Base-by-base conservation (phyloP, 1,284 basidiomycete species). In the Exobasidium rhododendri region DNA sequence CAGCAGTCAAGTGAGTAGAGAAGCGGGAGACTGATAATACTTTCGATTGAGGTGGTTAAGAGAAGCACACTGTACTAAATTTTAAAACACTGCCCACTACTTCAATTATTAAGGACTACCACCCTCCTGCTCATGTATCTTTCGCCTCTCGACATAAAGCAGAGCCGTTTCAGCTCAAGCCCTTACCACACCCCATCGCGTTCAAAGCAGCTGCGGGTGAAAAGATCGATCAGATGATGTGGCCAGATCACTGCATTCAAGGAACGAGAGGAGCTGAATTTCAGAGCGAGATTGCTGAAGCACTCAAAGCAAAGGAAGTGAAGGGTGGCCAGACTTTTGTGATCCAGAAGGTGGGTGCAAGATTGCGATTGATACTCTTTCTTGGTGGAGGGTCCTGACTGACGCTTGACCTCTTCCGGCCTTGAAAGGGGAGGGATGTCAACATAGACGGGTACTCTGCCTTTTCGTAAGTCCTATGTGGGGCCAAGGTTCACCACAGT, bases 231-330 rank as follows among this genome's bases (percentile, higher is more conserved):
- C 83, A 84, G 65, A 82, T 82, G 50, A 79, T 87, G 14, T 88
- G 86, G 86, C 86, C 87, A 1, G 84, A 83, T 54, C 86, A 88
- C 75, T 86, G 85, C 71, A 83, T 86, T 47, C 66, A 66, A 35
- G 68, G 64, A 2, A 73, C 72, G 6, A 4, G 73, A 13, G 85
- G 85, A 32, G 80, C 81, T 59, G 81, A 81, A 63, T 73, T 86
- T 28, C 80, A 83, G 26, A 62, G 75, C n/a, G 80, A 78, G 47
- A 71, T 85, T 22, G 67, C 78, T 63, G 52, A 54, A 6, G 68
- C 70, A 52, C 66, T 81, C 32, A 69, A 82, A 58, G 77, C 22
- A 11, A 28, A 46, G 11, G 17, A 43, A 24, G 44, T 44, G 22
- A 4, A 53, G 10, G 62, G 59, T 10, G 50, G 35, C 46, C 58